Evolutionary conservation across 1,284 basidiomycete species (phyloP).

Genomic region (Sphagnurus paluster): DNA sequence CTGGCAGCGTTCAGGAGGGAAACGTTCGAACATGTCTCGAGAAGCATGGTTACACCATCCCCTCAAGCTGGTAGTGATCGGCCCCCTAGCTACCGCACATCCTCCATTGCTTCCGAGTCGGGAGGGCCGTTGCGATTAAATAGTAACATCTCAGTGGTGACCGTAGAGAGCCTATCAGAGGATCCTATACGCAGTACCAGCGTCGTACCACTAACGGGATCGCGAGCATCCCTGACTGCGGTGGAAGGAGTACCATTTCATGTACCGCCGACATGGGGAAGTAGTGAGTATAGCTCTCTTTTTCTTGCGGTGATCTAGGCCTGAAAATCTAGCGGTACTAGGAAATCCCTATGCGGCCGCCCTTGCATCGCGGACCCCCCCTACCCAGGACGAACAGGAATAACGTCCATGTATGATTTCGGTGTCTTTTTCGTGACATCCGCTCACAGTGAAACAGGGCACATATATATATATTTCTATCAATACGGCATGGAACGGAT

Average conservation of each 20-base stretch:
- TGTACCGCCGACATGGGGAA: slow-evolving; percentile 26
- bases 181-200: neutral
- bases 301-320: neutral
- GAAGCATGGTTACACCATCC: slow-evolving; percentile 6
- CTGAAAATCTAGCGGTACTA: slow-evolving; percentile 17
- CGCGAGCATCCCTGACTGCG: neutral
- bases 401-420: neutral
- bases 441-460: too few species aligned
- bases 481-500: too few species aligned
- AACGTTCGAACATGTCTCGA: slow-evolving; percentile 33
- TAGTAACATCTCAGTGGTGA: too few species aligned
- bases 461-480: too few species aligned
- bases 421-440: too few species aligned
- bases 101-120: slow-evolving; percentile 7
- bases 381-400: neutral
- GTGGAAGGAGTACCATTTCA: neutral
- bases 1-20: slow-evolving; percentile 34
- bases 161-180: too few species aligned
- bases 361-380: slow-evolving; percentile 11
- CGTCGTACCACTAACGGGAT: neutral
- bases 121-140: too few species aligned
- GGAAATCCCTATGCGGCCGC: slow-evolving; percentile 32
- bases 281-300: slow-evolving; percentile 23
- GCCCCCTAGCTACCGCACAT: slow-evolving; percentile 31
- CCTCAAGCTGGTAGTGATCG: slow-evolving; percentile 12